A percentile compares a stretch with the other conserved stretches of the same genome.
phyloP scores from a whole-genome alignment of 139 green algal species.

The Tetratostichococcus sp. region DNA sequence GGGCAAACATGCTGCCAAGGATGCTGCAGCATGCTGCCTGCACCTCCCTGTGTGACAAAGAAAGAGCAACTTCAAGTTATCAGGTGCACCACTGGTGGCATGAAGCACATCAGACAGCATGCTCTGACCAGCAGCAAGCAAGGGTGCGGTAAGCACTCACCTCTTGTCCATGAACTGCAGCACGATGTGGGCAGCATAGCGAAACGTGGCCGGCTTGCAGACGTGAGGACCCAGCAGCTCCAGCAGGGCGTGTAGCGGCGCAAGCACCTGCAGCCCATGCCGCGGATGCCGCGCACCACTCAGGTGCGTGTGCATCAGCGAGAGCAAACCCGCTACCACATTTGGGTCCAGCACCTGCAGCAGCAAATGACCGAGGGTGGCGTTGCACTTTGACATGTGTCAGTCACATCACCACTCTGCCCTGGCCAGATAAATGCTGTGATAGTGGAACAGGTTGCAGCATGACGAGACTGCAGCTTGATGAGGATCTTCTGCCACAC shows the following conservation, averaged over 20 bases:
- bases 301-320: conserved; percentile 33
- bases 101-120: too few species aligned
- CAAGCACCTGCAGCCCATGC: conserved; percentile 27
- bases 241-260: conserved; percentile 30
- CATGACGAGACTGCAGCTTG: too few species aligned
- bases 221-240: conserved; percentile 22
- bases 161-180: conserved; percentile 33
- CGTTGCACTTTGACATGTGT: too few species aligned
- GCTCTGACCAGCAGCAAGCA: too few species aligned
- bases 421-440: too few species aligned
- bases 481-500: too few species aligned
- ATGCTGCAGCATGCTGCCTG: conserved; percentile 31
- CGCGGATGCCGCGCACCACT: conserved; percentile 13
- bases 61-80: background rate
- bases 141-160: too few species aligned
- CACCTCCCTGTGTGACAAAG: conserved; percentile 14
- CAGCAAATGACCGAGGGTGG: too few species aligned
- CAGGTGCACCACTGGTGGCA: too few species aligned
- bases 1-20: conserved; percentile 21
- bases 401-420: too few species aligned
- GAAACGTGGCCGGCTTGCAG: conserved; percentile 20
- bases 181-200: conserved; percentile 37
- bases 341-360: conserved; percentile 23
- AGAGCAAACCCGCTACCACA: conserved; percentile 28
- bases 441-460: too few species aligned